phyloP scores from a whole-genome alignment of 2,329 filamentous ascomycete genomes.

The Talaromyces funiculosus region DNA sequence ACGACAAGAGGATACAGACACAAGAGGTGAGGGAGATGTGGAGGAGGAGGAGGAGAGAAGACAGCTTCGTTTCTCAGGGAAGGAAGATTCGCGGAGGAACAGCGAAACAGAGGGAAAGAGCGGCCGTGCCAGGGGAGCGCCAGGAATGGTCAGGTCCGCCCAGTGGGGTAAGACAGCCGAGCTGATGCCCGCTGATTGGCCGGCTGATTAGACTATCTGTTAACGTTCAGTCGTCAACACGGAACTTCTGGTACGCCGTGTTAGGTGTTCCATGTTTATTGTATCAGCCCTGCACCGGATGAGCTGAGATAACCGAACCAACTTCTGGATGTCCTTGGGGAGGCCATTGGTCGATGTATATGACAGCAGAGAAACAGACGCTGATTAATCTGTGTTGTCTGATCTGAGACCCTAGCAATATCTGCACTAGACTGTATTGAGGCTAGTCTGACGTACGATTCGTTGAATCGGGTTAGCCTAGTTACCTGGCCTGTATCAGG shows the following conservation, averaged over 20 bases:
- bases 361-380: background rate
- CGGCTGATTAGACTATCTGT: background rate
- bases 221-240: too few relatives aligned
- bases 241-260: too few relatives aligned
- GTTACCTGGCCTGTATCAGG: background rate
- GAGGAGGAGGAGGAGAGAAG: constrained; percentile 25
- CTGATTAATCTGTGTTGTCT: background rate
- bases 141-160: constrained; percentile 8
- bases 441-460: background rate
- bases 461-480: background rate
- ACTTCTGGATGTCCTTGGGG: background rate
- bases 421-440: background rate
- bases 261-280: background rate
- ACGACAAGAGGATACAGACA: constrained; percentile 28
- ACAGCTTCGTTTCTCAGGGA: constrained; percentile 12
- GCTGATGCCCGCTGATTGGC: background rate
- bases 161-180: too few relatives aligned
- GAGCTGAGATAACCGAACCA: too few relatives aligned
- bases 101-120: constrained; percentile 23
- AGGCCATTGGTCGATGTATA: background rate
- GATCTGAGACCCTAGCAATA: background rate
- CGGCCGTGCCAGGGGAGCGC: constrained; percentile 23
- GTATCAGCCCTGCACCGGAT: too few relatives aligned
- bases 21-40: constrained; percentile 16
- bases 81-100: constrained; percentile 1